Percentiles rank a stretch among this genome's conserved stretches.
phyloP scores from a whole-genome alignment of 768 basidiomycete genomes.

The Phanerochaete carnosa region DNA sequence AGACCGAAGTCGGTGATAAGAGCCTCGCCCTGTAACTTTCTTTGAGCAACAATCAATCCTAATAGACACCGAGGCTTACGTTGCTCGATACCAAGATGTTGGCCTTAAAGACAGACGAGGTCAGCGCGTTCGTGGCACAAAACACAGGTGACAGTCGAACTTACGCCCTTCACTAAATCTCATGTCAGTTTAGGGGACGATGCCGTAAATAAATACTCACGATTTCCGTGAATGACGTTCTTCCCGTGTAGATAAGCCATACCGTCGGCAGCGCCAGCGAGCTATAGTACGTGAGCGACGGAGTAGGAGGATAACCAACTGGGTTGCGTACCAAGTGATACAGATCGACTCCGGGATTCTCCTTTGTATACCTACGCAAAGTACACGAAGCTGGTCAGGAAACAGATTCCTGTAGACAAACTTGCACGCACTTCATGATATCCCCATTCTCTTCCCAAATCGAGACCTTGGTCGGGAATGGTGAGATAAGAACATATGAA shows the following conservation, averaged over 20 bases:
- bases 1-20: conserved; percentile 64
- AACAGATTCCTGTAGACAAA: no score
- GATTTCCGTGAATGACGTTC: neutral
- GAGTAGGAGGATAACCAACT: neutral
- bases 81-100: neutral
- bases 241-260: neutral
- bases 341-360: neutral
- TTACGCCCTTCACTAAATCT: neutral
- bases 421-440: neutral
- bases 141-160: neutral
- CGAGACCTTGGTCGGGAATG: neutral
- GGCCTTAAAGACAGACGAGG: neutral
- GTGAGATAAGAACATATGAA: neutral
- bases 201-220: neutral
- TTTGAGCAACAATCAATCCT: neutral
- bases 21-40: conserved; percentile 41
- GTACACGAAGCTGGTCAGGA: neutral
- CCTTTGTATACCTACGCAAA: neutral
- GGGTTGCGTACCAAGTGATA: neutral
- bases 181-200: neutral
- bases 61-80: neutral
- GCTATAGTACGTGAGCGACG: neutral
- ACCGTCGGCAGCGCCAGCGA: neutral
- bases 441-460: neutral
- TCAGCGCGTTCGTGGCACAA: neutral